Conservation (phyloP, 2,329 filamentous ascomycete species). For the Trematosphaeria pertusa region DNA sequence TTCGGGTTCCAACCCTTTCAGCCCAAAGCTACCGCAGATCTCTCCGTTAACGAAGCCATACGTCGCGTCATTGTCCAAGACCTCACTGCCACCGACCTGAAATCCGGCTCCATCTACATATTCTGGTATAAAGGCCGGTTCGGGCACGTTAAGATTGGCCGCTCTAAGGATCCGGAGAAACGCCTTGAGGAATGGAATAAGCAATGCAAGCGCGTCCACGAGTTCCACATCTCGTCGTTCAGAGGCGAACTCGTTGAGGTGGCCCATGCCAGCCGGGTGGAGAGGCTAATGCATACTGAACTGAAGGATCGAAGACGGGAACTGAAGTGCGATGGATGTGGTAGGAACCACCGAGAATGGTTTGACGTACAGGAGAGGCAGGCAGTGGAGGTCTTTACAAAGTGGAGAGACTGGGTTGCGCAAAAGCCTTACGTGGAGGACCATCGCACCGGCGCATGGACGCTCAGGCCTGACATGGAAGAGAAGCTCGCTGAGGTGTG, state of each 20-base stretch:
- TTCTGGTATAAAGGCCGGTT: conserved; percentile 22
- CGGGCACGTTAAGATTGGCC: conserved; percentile 25
- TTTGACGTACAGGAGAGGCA: conserved; percentile 68
- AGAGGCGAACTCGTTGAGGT: conserved; percentile 63
- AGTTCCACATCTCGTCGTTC: conserved; percentile 9
- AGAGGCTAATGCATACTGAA: conserved; percentile 85
- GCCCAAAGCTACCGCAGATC: not conserved
- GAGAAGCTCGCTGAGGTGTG: conserved; percentile 4
- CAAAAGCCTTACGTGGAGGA: conserved; percentile 16
- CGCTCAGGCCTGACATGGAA: conserved; percentile 9
- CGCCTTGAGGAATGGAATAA: conserved; percentile 19
- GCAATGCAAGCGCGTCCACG: conserved; percentile 13
- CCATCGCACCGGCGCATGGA: conserved; percentile 6
- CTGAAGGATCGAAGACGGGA: conserved; percentile 64
- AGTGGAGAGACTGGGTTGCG: conserved; percentile 21
- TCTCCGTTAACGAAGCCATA: conserved; percentile 1
- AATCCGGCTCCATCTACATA: conserved; percentile 20
- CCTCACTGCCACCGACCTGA: conserved; percentile 6
- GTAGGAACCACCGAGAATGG: conserved; percentile 85
- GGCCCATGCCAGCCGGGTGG: conserved; percentile 81
- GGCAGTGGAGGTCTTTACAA: conserved; percentile 15
- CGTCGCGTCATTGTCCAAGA: not conserved
- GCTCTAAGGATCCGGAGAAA: conserved; percentile 10
- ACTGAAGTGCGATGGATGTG: conserved; percentile 73
- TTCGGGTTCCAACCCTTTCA: conserved; percentile 1